phyloP scores from a whole-genome alignment of 192 early-diverging fungal species.

The Hyaloraphidium curvatum region DNA sequence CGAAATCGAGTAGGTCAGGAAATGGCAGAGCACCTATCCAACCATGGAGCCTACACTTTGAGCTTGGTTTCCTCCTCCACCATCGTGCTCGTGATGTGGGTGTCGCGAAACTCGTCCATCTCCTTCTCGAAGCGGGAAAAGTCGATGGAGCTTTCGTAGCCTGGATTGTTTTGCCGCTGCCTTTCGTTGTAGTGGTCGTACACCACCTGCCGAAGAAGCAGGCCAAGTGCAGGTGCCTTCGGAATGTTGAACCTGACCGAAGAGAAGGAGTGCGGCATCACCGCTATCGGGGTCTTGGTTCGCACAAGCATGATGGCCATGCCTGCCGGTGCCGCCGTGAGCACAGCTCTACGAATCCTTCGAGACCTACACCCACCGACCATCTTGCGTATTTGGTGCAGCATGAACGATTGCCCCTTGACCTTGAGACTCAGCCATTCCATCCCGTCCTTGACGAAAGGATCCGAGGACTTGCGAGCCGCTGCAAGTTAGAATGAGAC shows the following conservation, averaged over 20 bases:
- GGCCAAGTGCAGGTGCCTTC: constrained; percentile 80
- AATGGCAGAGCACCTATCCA: not conserved
- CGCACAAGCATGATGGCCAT: constrained; percentile 68
- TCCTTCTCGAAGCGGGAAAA: constrained; percentile 30
- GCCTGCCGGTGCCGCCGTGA: no score
- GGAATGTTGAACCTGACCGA: constrained; percentile 74
- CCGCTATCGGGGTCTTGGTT: constrained; percentile 36
- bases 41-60: constrained; percentile 17
- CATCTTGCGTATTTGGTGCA: constrained; percentile 99
- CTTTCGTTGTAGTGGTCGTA: constrained; percentile 47
- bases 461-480: constrained; percentile 15
- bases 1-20: not conserved
- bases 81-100: constrained; percentile 56
- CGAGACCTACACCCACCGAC: constrained; percentile 40
- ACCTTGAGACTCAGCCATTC: constrained; percentile 92
- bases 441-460: constrained; percentile 23
- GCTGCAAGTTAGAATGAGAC: constrained; percentile 8
- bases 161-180: constrained; percentile 4
- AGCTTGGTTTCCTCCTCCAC: constrained; percentile 51
- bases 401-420: constrained; percentile 92
- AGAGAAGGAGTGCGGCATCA: constrained; percentile 48
- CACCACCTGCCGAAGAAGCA: constrained; percentile 56
- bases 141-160: not conserved
- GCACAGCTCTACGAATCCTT: no score
- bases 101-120: not conserved